A percentile compares a stretch with the other conserved stretches of the same genome.
phyloP scores from a whole-genome alignment of 169 alveolate genomes.

The Cryptosporidium ryanae region DNA sequence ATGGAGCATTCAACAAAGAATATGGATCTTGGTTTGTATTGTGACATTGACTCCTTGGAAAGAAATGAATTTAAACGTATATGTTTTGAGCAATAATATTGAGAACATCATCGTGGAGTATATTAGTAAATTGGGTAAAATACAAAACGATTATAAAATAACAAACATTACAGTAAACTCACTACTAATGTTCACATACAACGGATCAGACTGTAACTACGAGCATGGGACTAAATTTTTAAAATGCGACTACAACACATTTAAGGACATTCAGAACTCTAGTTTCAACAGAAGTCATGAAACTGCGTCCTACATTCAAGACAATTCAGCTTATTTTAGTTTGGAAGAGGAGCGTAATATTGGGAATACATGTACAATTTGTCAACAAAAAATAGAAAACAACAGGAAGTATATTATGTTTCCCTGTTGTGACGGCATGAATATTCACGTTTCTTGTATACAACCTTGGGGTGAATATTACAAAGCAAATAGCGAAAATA shows the following conservation, averaged over 20 bases:
- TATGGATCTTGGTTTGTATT: conserved; percentile 53
- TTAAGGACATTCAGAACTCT: conserved; percentile 15
- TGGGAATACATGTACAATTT: conserved; percentile 4
- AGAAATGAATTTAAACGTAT: conserved; percentile 36
- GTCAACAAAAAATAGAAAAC: conserved; percentile 13
- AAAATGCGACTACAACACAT: conserved; percentile 19
- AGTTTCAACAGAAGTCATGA: conserved; percentile 11
- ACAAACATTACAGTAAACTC: not conserved
- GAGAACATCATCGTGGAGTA: conserved; percentile 13
- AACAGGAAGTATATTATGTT: conserved; percentile 26
- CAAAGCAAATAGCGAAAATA: not conserved
- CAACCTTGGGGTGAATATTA: conserved; percentile 44
- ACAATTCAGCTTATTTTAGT: conserved; percentile 19
- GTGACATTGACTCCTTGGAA: conserved; percentile 60
- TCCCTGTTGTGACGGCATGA: conserved; percentile 48
- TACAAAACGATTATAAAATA: not conserved
- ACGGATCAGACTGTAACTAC: conserved; percentile 5
- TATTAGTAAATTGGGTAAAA: not conserved
- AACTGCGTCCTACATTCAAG: conserved; percentile 14
- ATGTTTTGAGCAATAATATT: conserved; percentile 20
- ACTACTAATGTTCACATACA: conserved; percentile 24
- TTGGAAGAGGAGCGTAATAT: not conserved
- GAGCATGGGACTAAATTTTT: conserved; percentile 38
- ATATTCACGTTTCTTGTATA: conserved; percentile 44
- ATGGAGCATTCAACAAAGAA: conserved; percentile 72